Base-by-base conservation (phyloP, 2,329 filamentous ascomycete genomes). In the Purpureocillium takamizusanense region DNA sequence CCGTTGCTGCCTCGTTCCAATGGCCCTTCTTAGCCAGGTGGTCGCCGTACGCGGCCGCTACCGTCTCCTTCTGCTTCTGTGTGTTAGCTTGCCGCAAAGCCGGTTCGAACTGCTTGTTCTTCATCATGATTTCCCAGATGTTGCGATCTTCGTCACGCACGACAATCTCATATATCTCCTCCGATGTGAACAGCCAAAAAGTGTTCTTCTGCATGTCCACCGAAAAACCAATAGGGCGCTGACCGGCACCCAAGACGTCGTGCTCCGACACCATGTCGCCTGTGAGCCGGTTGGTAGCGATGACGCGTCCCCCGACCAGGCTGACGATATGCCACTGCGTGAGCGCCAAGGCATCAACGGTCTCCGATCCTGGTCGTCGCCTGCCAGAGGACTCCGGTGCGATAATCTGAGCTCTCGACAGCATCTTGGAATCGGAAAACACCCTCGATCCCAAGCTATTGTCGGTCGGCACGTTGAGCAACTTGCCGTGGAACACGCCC, bases 161-260 rank as follows among this genome's bases (percentile, higher is more conserved):
- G 11, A 92, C 85, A 42, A 98, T 83, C 62, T 98, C 92, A 50
- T 88, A 95, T 36, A 98, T 95, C 52, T 94, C 88, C 40, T 86
- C 76, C 0, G 78, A 75, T 1, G 90, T 97, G 54, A 97, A 94
- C 2, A 98, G 73, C 92, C 94, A 98, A 56, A 90, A 95, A 0
- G 92, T 98, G 53, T 90, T 94, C 67, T 95, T 95, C 59, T 92
- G 90, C 43, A 84, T 75, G 59, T 98, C 92, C 8, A 90, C 81
- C 36, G 88, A 82, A 14, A 98, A 74, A 1, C 86, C 88, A n/a
- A 98, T 67, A 4, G 82, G 78, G 51, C 73, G 81, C 51, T 95
- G 85, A 1, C 83, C 85, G 4, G 78, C 74, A 39, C 90, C 83
- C 12, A 97, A 69, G 4, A 98, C 83, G 16, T 81, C 71, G 60